Percentiles rank a stretch among this genome's conserved stretches.
Conservation (phyloP, 2,329 filamentous ascomycete genomes). For the Didymella glomerata region DNA sequence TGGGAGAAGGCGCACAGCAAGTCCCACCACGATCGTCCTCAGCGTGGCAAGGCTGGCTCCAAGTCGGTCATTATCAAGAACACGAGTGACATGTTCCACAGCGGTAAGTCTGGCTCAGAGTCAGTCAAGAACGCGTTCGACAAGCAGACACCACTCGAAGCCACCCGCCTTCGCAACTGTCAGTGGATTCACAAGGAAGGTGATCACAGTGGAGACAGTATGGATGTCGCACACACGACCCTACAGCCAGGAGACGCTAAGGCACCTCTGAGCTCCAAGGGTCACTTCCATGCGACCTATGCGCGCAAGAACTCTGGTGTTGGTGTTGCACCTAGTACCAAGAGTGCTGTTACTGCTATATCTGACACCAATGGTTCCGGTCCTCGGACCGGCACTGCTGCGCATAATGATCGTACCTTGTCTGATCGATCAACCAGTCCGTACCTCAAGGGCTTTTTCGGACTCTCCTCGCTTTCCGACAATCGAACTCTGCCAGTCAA, state of each 20-base stretch:
- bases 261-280: constrained; percentile 11
- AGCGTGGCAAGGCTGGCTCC: constrained; percentile 14
- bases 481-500: not conserved
- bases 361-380: not conserved
- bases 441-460: constrained; percentile 12
- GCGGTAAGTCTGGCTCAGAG: constrained; percentile 7
- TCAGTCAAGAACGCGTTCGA: constrained; percentile 5
- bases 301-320: constrained; percentile 11
- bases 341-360: not conserved
- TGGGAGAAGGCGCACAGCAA: constrained; percentile 49
- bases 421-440: constrained; percentile 1
- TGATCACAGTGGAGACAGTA: constrained; percentile 25
- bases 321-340: not conserved
- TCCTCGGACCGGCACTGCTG: constrained; percentile 4
- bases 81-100: not conserved
- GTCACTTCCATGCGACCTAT: not conserved
- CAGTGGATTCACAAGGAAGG: constrained; percentile 39
- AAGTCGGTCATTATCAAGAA: constrained; percentile 8
- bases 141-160: constrained; percentile 3
- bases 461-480: constrained; percentile 8
- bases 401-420: not conserved
- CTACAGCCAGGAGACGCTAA: constrained; percentile 16
- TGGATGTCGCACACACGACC: constrained; percentile 26
- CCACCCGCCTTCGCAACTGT: constrained; percentile 26
- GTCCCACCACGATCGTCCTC: constrained; percentile 7